phyloP scores from a whole-genome alignment of 331 rosid species.

The Dryas integrifolia region DNA sequence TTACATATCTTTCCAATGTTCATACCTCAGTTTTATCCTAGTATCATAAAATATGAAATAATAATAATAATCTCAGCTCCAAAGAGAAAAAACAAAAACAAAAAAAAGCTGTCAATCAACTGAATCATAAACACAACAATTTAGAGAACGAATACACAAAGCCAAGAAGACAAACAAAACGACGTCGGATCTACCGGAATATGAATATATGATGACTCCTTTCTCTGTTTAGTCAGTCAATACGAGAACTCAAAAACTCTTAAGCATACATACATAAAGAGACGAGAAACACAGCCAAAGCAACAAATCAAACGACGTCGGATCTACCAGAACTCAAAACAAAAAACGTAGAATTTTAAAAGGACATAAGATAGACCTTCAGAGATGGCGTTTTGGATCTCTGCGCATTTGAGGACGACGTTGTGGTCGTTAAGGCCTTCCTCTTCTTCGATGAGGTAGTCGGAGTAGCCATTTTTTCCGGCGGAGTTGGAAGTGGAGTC shows the following conservation, averaged over 20 bases:
- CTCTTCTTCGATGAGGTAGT: slow-evolving; percentile 84
- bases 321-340: slow-evolving; percentile 26
- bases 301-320: slow-evolving; percentile 2
- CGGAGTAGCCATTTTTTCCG: slow-evolving; percentile 65
- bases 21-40: not conserved
- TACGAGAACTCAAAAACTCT: not conserved
- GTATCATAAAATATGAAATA: not conserved
- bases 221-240: not conserved
- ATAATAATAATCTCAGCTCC: not conserved
- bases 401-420: slow-evolving; percentile 87
- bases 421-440: slow-evolving; percentile 86
- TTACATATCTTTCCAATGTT: not conserved
- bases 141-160: no score
- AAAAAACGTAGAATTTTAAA: not conserved
- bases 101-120: no score
- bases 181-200: slow-evolving; percentile 7
- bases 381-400: slow-evolving; percentile 83
- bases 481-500: slow-evolving; percentile 36
- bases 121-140: no score
- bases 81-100: no score
- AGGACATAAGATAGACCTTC: slow-evolving; percentile 43
- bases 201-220: not conserved
- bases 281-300: not conserved
- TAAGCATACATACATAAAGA: no score
- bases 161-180: not conserved